Conservation (phyloP, 495 filamentous ascomycete genomes). For the Xylaria curta region DNA sequence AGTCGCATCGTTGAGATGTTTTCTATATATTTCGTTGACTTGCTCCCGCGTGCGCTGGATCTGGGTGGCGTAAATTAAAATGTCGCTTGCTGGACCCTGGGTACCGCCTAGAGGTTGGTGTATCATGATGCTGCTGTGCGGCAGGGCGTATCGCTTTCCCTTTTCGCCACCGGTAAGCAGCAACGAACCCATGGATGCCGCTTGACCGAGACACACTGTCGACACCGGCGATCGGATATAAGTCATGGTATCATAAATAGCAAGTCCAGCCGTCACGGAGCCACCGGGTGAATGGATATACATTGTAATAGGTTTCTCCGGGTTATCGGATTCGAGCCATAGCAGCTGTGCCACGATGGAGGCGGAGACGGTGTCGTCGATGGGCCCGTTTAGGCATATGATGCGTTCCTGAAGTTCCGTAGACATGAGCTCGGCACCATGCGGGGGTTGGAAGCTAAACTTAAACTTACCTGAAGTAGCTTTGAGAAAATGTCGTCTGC, state of each 20-base stretch:
- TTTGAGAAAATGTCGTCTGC: slow-evolving; percentile 85
- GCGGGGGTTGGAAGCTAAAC: not conserved
- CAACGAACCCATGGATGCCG: slow-evolving; percentile 92
- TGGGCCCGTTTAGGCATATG: slow-evolving; percentile 89
- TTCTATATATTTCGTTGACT: slow-evolving; percentile 88
- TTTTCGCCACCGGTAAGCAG: slow-evolving; percentile 84
- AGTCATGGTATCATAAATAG: slow-evolving; percentile 99
- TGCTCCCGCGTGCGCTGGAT: slow-evolving; percentile 85
- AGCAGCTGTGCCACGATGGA: slow-evolving; percentile 94
- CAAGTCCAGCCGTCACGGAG: slow-evolving; percentile 86
- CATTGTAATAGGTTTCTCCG: slow-evolving; percentile 89
- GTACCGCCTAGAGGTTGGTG: slow-evolving; percentile 95
- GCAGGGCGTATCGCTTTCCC: slow-evolving; percentile 87
- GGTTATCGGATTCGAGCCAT: slow-evolving; percentile 96
- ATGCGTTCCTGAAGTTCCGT: slow-evolving; percentile 76
- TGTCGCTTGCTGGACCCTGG: slow-evolving; percentile 86
- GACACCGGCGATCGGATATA: slow-evolving; percentile 92
- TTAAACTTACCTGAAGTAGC: slow-evolving; percentile 75
- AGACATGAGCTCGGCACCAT: slow-evolving; percentile 24
- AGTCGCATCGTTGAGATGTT: slow-evolving; percentile 80
- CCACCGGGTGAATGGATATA: slow-evolving; percentile 98
- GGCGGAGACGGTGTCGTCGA: slow-evolving; percentile 87
- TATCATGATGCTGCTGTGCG: slow-evolving; percentile 93
- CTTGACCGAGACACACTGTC: slow-evolving; percentile 94
- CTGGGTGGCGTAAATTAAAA: slow-evolving; percentile 96